Evolutionary conservation across 352 stramenopile species (phyloP).

Genomic region (Globisporangium cederbergense): DNA sequence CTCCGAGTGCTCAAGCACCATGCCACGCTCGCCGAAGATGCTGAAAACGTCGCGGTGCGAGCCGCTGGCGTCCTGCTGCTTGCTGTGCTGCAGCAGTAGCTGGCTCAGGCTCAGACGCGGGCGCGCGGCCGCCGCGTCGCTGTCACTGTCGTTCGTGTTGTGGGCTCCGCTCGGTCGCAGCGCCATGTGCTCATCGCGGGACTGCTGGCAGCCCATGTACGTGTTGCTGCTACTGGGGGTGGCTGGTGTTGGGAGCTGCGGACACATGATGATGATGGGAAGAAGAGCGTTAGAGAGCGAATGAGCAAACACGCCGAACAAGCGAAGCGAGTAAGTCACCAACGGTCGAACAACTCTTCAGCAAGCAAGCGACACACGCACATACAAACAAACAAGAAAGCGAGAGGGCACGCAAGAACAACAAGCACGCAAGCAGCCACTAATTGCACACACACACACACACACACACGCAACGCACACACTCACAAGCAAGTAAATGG

Average conservation of each 20-base stretch:
- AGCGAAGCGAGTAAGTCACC: no score
- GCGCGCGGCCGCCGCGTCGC: conserved; percentile 20
- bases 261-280: background rate
- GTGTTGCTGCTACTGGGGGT: background rate
- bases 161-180: conserved; percentile 11
- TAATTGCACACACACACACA: background rate
- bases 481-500: no score
- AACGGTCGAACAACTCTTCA: no score
- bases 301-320: background rate
- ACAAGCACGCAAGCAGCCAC: conserved; percentile 2
- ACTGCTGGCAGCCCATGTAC: conserved; percentile 60
- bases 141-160: background rate
- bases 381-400: background rate
- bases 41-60: conserved; percentile 81
- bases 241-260: background rate
- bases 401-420: background rate
- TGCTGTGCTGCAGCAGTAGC: conserved; percentile 50
- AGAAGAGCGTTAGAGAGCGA: background rate
- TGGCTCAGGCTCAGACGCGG: conserved; percentile 48
- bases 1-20: conserved; percentile 47
- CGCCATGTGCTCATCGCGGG: conserved; percentile 40
- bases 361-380: background rate
- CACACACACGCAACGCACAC: no score
- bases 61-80: conserved; percentile 37
- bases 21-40: conserved; percentile 79